Percentiles rank a stretch among this genome's conserved stretches.
phyloP scores from a whole-genome alignment of 345 rosid species.

The Citrus glauca region DNA sequence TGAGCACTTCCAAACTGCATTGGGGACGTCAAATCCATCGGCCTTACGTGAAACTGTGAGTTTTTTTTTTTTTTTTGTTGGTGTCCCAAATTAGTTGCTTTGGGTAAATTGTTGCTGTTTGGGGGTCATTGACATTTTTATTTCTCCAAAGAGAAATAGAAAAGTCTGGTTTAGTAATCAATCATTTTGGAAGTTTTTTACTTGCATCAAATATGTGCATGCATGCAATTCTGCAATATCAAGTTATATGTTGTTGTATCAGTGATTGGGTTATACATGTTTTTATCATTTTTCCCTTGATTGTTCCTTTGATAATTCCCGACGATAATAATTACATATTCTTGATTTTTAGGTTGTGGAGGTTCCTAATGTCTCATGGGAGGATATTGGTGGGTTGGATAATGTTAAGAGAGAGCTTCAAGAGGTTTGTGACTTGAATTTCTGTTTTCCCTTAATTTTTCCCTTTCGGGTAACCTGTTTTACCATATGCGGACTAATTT shows the following conservation, averaged over 20 bases:
- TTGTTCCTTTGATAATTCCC: not conserved
- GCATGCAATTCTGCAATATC: not conserved
- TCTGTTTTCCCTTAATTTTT: not conserved
- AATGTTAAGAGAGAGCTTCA: constrained; percentile 34
- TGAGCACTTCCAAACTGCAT: constrained; percentile 48
- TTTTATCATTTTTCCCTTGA: not conserved
- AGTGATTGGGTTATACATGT: not conserved
- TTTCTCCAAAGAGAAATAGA: not conserved
- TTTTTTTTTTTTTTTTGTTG: not conserved
- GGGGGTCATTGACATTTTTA: not conserved
- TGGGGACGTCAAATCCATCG: constrained; percentile 44
- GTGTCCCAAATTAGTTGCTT: not conserved
- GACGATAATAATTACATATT: not conserved
- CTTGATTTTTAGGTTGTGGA: constrained; percentile 26
- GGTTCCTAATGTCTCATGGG: constrained; percentile 39
- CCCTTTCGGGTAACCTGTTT: not conserved
- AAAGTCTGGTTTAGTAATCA: not conserved
- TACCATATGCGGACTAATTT: not conserved
- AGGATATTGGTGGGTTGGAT: constrained; percentile 34
- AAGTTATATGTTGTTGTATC: not conserved
- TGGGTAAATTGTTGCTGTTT: not conserved
- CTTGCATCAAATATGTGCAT: not conserved
- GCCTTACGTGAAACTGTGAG: constrained; percentile 52
- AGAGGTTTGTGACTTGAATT: constrained; percentile 23
- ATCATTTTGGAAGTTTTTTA: not conserved